Evolutionary conservation across 352 stramenopile species (phyloP).

Genomic region (Globisporangium viniferum): DNA sequence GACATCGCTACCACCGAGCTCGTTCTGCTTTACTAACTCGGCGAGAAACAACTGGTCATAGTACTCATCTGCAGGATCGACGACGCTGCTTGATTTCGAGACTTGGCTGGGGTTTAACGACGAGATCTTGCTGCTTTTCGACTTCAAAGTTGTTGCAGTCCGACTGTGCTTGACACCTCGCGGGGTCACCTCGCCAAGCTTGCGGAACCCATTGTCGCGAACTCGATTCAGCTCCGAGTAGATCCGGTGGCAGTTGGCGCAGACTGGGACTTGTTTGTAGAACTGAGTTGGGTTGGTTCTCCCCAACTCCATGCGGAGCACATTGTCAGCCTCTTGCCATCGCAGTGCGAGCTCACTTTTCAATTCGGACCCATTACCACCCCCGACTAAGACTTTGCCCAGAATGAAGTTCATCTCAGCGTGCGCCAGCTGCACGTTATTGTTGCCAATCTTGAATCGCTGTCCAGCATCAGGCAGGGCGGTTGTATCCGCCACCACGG

Average conservation of each 20-base stretch:
- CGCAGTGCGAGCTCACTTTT: constrained; percentile 28
- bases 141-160: neutral
- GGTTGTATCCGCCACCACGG: constrained; percentile 9
- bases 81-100: neutral
- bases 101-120: neutral
- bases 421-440: constrained; percentile 63
- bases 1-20: neutral
- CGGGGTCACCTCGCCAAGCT: neutral
- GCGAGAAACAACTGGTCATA: constrained; percentile 64
- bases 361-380: constrained; percentile 1
- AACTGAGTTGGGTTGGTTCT: constrained; percentile 62
- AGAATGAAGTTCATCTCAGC: constrained; percentile 55
- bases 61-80: constrained; percentile 16
- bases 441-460: constrained; percentile 73
- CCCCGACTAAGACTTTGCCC: neutral
- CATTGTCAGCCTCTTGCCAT: constrained; percentile 68
- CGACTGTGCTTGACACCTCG: constrained; percentile 1
- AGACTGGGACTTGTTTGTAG: constrained; percentile 79
- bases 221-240: constrained; percentile 57
- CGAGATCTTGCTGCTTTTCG: neutral
- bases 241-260: constrained; percentile 66
- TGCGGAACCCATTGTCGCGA: constrained; percentile 48
- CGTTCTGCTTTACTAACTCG: constrained; percentile 54
- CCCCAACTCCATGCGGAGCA: constrained; percentile 60
- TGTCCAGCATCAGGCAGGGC: constrained; percentile 40